phyloP scores from a whole-genome alignment of 441 rosid species.

The Eutrema salsugineum region DNA sequence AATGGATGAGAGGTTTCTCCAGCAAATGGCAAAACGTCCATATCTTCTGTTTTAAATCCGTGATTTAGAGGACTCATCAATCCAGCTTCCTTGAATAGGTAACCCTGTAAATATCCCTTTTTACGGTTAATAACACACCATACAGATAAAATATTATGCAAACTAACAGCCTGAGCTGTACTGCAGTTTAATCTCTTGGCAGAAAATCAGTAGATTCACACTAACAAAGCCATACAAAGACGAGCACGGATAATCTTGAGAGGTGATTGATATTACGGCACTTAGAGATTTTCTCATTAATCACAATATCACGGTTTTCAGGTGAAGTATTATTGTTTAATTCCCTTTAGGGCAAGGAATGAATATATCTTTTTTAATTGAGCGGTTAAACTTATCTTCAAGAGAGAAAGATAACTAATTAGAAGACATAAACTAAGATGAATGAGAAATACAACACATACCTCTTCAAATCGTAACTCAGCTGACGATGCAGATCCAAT shows the following conservation, averaged over 20 bases:
- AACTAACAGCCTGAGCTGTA: neutral
- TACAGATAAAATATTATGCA: neutral
- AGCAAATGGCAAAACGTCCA: slow-evolving; percentile 28
- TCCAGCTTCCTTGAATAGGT: slow-evolving; percentile 38
- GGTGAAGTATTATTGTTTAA: neutral
- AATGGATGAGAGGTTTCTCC: slow-evolving; percentile 35
- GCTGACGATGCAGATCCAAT: slow-evolving; percentile 40
- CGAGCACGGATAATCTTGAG: neutral
- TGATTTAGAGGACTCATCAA: slow-evolving; percentile 29
- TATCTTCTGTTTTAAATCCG: slow-evolving; percentile 30
- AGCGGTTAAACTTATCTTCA: neutral
- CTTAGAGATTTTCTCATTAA: slow-evolving; percentile 2
- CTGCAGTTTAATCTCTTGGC: slow-evolving; percentile 5
- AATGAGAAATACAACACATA: slow-evolving; percentile 27
- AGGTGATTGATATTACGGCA: slow-evolving; percentile 3
- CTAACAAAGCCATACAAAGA: neutral
- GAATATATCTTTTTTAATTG: neutral
- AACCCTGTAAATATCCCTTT: slow-evolving; percentile 33
- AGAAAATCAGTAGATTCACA: neutral
- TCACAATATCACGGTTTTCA: neutral
- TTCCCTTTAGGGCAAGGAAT: slow-evolving; percentile 1
- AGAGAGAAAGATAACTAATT: slow-evolving; percentile 1
- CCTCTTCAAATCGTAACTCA: slow-evolving; percentile 49
- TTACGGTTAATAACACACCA: slow-evolving; percentile 1
- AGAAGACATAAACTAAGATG: slow-evolving; percentile 3